A percentile compares a stretch with the other conserved stretches of the same genome.
Evolutionary conservation across 768 basidiomycete genomes (phyloP).

Genomic region (Termitomyces sp.): DNA sequence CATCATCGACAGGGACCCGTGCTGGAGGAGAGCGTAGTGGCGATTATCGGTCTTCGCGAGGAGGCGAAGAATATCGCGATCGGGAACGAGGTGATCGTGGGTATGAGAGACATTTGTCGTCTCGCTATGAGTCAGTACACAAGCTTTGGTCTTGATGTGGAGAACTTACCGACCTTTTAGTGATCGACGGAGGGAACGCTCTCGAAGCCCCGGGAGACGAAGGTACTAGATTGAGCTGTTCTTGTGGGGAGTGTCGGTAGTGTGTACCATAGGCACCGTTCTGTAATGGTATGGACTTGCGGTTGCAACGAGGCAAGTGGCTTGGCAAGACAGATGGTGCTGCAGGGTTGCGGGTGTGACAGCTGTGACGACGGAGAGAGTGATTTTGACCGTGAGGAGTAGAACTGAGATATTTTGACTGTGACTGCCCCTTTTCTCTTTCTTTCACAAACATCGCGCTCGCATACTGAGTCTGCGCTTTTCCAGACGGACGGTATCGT

Average conservation of each 20-base stretch:
- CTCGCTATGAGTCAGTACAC: conserved; percentile 66
- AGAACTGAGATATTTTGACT: conserved; percentile 1
- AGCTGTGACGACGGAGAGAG: conserved; percentile 14
- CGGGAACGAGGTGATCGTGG: conserved; percentile 62
- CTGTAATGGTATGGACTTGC: conserved; percentile 5
- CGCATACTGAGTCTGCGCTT: not conserved
- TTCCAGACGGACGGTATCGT: not conserved
- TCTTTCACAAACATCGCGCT: not conserved
- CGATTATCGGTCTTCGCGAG: conserved; percentile 56
- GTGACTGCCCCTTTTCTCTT: conserved; percentile 2
- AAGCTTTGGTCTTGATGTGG: conserved; percentile 16
- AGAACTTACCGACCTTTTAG: conserved; percentile 30
- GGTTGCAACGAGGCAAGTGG: conserved; percentile 11
- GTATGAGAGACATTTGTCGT: conserved; percentile 61
- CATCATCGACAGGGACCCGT: conserved; percentile 34
- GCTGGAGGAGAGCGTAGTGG: conserved; percentile 29
- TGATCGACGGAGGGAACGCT: conserved; percentile 69
- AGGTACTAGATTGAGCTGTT: conserved; percentile 38
- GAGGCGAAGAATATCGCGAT: conserved; percentile 55
- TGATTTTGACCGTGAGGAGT: conserved; percentile 12
- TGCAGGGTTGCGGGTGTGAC: conserved; percentile 15
- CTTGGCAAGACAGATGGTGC: conserved; percentile 1
- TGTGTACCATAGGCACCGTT: conserved; percentile 4
- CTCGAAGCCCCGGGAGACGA: conserved; percentile 64
- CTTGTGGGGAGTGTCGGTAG: not conserved